Base-by-base conservation (phyloP, 202 grass and related monocot genomes). In the Dendrocalamus latiflorus region DNA sequence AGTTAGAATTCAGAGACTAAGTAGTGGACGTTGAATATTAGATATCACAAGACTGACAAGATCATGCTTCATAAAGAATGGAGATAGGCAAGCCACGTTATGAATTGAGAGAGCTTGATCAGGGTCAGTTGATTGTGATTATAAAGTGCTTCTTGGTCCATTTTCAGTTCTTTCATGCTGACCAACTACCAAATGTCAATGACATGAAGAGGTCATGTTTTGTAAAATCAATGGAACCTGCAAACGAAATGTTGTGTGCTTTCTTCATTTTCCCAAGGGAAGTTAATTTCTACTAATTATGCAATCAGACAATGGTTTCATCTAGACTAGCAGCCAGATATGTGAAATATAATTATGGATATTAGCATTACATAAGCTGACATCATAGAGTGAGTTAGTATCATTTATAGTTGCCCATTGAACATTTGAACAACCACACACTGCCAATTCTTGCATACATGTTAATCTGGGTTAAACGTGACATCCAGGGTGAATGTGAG, bases 401-500 rank as follows among this genome's bases (percentile, higher is more conserved):
- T n/a, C n/a, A n/a, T n/a, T n/a, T n/a, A n/a, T n/a, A n/a, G n/a
- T n/a, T n/a, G n/a, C n/a, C n/a, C 64, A 41, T 56, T 77, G n/a
- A 60, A 69, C 12, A 41, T 84, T 70, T 81, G 13, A 70, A 84
- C 47, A 75, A 34, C 75, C 51, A 55, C 6, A 48, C 14, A 34
- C 59, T 53, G 1, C 10, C 38, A 3, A 74, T 72, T 85, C 13
- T 54, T 78, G 12, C 77, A 64, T 71, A 43, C 73, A 77, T 86
- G 72, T 86, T 86, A 64, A 82, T 89, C 39, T 7, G 65, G 77
- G 28, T 12, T 87, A 12, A 88, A 81, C 55, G 43, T 81, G n/a
- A n/a, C n/a, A n/a, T n/a, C 61, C 85, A 97, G 94, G 68, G 94
- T 97, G 88, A 97, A 97, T 81, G 83, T 93, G 67, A 89, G 81